Base-by-base conservation (phyloP, 164 flowering plant species). In the Tetracentron sinense region DNA sequence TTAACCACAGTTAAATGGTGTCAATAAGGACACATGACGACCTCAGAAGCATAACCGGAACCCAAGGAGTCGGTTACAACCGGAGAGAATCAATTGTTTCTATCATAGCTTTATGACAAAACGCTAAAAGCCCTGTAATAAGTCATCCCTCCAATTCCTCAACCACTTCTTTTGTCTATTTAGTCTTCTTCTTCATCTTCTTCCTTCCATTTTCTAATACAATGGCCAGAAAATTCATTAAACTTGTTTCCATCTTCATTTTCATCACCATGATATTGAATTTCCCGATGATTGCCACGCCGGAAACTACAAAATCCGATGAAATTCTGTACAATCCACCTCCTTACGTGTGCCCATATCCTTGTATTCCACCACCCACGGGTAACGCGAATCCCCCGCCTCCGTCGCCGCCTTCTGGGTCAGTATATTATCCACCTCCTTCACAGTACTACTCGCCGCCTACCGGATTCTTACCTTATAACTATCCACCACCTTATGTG, bases 321-420 rank as follows among this genome's bases (percentile, higher is more conserved):
- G 12, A 38, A 33, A 4, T 3, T 56, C 11, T 33, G 25, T 31
- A 42, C 25, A 5, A 14, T 55, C 30, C 58, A 6, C 46, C 50
- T 11, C 35, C 62, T 52, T 20, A 4, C 1, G 25, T 35, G 15
- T 70, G 73, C 51, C 16, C 75, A n/a, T 72, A 66, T 62, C 63
- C 70, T 56, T 72, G 71, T 14, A 49, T 66, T 4, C 74, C 74
- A 21, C 69, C 73, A 26, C 64, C 57, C 35, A n/a, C 35, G 25
- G 44, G 21, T 11, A 49, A 62, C 7, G 2, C 56, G 5, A 27
- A 8, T 16, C 25, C 61, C 20, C 68, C 69, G 19, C 57, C 57
- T 0, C 58, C 53, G 6, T 33, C 57, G 14, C 55, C 42, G 4
- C 62, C 54, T 1, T 25, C 51, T 1, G 38, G 22, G 5, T 55